Base-by-base conservation (phyloP, 495 filamentous ascomycete species). In the Daldinia loculata region DNA sequence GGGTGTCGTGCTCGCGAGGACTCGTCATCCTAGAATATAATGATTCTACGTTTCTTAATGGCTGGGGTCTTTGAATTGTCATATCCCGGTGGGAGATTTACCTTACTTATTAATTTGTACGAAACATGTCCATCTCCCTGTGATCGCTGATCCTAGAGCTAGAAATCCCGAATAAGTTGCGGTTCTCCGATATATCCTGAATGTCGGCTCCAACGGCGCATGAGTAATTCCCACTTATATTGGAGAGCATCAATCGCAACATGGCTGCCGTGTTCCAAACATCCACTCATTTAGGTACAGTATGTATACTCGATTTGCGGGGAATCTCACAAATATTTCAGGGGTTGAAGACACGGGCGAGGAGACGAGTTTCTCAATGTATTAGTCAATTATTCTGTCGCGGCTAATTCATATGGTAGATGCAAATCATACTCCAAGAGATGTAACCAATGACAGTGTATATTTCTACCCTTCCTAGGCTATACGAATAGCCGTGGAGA, bases 391-490 rank as follows among this genome's bases (percentile, higher is more conserved):
- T 56, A 67, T 50, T 63, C 34, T 67, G 38, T 64, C 52, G 48
- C 69, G 69, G 69, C 69, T 72, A 72, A 68, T 68, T 72, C 43
- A 22, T 63, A 57, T 72, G 27, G 29, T 17, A 29, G 19, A 64
- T 64, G 53, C 27, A 36, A 55, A 58, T 56, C 41, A 56, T 52
- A 30, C 34, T 32, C 50, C 19, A 26, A 45, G 43, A 30, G 19
- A 39, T 22, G 29, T 56, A 61, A 48, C 64, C 60, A 61, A 65
- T 68, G 22, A 32, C 9, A 61, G 50, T 32, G 52, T 57, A 50
- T 71, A 66, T 43, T 62, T 71, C 68, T 62, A 57, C 52, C 29
- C 68, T 72, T 67, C 55, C 59, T 67, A 72, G 69, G 63, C 69
- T 72, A 72, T 72, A 19, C 51, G 45, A 67, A 67, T 67, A 72